Conservation (phyloP, 192 early-diverging fungal species). For the Tieghemiomyces parasiticus region DNA sequence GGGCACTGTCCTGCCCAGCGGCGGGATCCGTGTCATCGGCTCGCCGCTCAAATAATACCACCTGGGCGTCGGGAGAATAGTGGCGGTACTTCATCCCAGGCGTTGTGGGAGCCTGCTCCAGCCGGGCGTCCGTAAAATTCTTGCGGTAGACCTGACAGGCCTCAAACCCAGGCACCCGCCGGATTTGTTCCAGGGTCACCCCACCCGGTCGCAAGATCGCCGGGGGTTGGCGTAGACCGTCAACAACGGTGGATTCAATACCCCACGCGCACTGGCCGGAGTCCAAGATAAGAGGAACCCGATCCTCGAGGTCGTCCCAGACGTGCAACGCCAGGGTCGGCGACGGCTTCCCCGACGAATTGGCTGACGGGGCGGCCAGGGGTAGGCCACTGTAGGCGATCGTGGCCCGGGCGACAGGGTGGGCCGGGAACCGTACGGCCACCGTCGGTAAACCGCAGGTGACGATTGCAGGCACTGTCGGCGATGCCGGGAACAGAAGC, state of each 20-base stretch:
- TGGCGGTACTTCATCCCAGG: constrained; percentile 99
- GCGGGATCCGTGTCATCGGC: background rate
- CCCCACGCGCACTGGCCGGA: constrained; percentile 78
- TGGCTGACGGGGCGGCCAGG: constrained; percentile 96
- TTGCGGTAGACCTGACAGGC: constrained; percentile 59
- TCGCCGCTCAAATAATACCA: constrained; percentile 48
- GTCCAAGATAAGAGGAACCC: constrained; percentile 80
- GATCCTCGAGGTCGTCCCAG: constrained; percentile 53
- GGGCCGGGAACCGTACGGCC: constrained; percentile 80
- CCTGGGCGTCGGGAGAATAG: constrained; percentile 83
- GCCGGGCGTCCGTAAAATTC: constrained; percentile 47
- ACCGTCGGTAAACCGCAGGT: constrained; percentile 77
- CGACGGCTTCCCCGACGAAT: constrained; percentile 86
- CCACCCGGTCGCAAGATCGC: constrained; percentile 88
- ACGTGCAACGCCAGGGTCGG: constrained; percentile 90
- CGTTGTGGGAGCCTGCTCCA: constrained; percentile 76
- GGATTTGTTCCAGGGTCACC: constrained; percentile 66
- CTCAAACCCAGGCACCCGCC: constrained; percentile 41
- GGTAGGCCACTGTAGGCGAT: constrained; percentile 75
- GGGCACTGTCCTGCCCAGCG: constrained; percentile 13
- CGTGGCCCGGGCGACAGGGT: constrained; percentile 79
- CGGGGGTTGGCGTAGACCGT: constrained; percentile 54
- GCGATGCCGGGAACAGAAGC: constrained; percentile 61
- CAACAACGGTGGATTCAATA: constrained; percentile 89
- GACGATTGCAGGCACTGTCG: constrained; percentile 53